Conservation (phyloP, 1,284 basidiomycete genomes). For the Exobasidium cylindrosporum region DNA sequence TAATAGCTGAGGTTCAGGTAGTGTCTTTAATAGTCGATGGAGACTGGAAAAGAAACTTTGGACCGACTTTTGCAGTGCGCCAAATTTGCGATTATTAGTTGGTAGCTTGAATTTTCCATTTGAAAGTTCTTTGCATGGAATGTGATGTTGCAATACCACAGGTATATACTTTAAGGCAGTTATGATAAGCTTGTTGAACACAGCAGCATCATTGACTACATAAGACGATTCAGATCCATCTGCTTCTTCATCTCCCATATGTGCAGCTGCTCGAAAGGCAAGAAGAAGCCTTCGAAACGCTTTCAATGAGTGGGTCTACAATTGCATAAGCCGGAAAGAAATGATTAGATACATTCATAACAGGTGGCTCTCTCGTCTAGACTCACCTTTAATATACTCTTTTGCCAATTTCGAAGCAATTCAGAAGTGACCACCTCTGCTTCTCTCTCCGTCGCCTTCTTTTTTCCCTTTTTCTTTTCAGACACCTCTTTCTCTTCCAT, state of each 20-base stretch:
- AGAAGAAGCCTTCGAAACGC: conserved; percentile 77
- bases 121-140: conserved; percentile 70
- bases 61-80: conserved; percentile 79
- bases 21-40: conserved; percentile 42
- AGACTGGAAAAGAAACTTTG: conserved; percentile 62
- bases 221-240: conserved; percentile 31
- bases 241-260: conserved; percentile 32
- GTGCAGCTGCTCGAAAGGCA: conserved; percentile 50
- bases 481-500: conserved; percentile 27
- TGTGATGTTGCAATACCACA: conserved; percentile 78
- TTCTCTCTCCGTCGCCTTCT: conserved; percentile 7
- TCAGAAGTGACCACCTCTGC: conserved; percentile 66
- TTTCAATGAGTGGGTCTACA: conserved; percentile 77
- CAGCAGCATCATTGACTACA: conserved; percentile 48
- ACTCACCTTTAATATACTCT: conserved; percentile 65
- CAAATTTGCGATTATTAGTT: conserved; percentile 56
- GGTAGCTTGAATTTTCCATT: conserved; percentile 57
- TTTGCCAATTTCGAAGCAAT: conserved; percentile 80
- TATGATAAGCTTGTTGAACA: conserved; percentile 83
- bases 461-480: conserved; percentile 14
- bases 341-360: not conserved
- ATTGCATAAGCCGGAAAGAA: conserved; percentile 1
- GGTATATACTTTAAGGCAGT: conserved; percentile 89
- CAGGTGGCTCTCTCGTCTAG: conserved; percentile 62
- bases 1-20: conserved; percentile 58